Evolutionary conservation across 1,284 basidiomycete genomes (phyloP), one percentile per base, ranked within the genome.

Genomic region (Vanrija pseudolonga): DNA sequence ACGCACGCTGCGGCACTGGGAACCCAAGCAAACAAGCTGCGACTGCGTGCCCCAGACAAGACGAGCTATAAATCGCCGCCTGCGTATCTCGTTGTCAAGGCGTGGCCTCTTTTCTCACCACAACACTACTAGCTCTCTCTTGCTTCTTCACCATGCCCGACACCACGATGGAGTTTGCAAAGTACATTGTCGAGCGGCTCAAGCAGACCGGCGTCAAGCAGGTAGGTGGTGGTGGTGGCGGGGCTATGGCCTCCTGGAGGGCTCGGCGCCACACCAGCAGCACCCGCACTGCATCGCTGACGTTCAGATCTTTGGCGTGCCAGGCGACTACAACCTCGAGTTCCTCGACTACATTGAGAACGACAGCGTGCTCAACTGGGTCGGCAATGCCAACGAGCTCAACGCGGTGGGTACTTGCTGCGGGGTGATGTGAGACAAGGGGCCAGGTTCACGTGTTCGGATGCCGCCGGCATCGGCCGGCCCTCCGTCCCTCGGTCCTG

Each of bases 321-420:
- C 92, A 6, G 92, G 93, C 37, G 93, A 95, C 76, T 97, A 93
- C 74, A 96, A 95, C 74, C 83, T 96, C 45, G 88, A 84, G 45
- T 50, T 79, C 40, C 76, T 82, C 39, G 93, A 97, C 74, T 83
- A 88, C 53, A 82, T 95, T 58, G 93, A 97, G 74, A 86, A 89
- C 60, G 83, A 90, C 69, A 80, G 84, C 3, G 78, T 73, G 11
- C 84, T 97, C 42, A 77, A 88, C n/a, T 98, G 94, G 94, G 82
- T 93, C 51, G 94, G 93, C 12, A 91, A 93, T 73, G 91, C 89
- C 66, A 92, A 93, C 65, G 90, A 93, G 72, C 80, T 93, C 50
- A 90, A 92, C 62, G 87, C 89, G 0, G 68, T 67, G 45, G 51
- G 66, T 62, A 6, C n/a, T n/a, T n/a, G n/a, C n/a, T n/a, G n/a